Evolutionary conservation across 345 rosid genomes (phyloP), one percentile per base, ranked within the genome.

Genomic region (Camelina sativa): DNA sequence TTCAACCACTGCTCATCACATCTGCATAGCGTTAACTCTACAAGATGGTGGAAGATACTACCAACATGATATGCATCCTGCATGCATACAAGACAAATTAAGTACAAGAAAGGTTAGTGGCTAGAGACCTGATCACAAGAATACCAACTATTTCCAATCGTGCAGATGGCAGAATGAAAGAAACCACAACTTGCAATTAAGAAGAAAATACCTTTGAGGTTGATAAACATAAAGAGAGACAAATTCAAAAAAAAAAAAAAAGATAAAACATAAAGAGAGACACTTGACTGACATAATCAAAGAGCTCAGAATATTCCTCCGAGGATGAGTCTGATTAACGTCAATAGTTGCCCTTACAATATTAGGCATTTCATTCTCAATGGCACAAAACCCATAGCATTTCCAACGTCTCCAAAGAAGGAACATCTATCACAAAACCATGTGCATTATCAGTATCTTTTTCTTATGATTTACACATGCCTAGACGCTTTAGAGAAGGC

Each of bases 41-140:
- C 19, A 15, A 69, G 65, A 44, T 4, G 1, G 35, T 1, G 2
- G 65, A 58, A 70, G 46, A 32, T 13, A 57, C 9, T 46, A 28
- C 56, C 57, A 19, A 3, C 65, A 32, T 32, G 56, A 58, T 70
- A 32, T 5, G 47, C 15, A 12, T 57, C 43, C 74, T 70, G 56
- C 56, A 46, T 23, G 25, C 25, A 28, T 41, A 41, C 23, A 51
- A 51, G 7, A 51, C 12, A 51, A 11, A 1, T 9, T 38, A 38
- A 41, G 46, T 41, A 41, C 46, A 41, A 4, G 12, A 11, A 41
- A 41, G 11, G 46, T 41, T 41, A 41, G 46, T 41, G 46, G 46
- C 46, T 11, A 41, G 15, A 11, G 46, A 1, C 12, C 12, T 41
- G 46, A 13, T 41, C 46, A 10, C 46, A 41, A 4, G 44, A 41